These are phyloP conservation scores for Leishmania tropica DNA, from an alignment of 208 protist species.

Conservation along the genomic window DNA sequence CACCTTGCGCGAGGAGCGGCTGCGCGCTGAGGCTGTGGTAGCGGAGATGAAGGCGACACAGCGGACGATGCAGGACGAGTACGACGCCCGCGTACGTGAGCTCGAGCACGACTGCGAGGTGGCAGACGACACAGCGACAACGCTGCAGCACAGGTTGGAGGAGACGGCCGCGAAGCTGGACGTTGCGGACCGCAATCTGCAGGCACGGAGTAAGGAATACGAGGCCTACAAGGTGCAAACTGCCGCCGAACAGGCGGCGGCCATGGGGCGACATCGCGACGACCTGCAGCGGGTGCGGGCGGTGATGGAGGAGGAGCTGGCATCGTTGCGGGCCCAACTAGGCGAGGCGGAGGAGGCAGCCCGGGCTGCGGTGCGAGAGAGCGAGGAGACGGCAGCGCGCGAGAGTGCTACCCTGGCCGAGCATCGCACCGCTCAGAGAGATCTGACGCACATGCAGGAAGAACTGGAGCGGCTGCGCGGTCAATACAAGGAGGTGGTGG, in stretches of 20 bases:
- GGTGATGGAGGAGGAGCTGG: conserved; percentile 56
- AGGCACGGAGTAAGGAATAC: conserved; percentile 10
- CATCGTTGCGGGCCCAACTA: conserved; percentile 31
- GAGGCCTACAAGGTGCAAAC: conserved; percentile 11
- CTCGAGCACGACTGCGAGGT: conserved; percentile 42
- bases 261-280: conserved; percentile 28
- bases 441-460: conserved; percentile 24
- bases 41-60: conserved; percentile 31
- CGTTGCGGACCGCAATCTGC: conserved; percentile 20
- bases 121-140: conserved; percentile 18
- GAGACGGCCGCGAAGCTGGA: conserved; percentile 25
- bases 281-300: conserved; percentile 45
- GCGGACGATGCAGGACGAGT: conserved; percentile 41
- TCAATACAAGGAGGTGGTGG: conserved; percentile 29
- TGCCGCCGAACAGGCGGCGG: conserved; percentile 21
- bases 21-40: conserved; percentile 22
- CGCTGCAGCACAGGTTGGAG: conserved; percentile 35
- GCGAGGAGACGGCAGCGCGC: conserved; percentile 45
- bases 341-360: conserved; percentile 43
- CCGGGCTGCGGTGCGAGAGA: conserved; percentile 37
- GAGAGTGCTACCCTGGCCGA: conserved; percentile 29
- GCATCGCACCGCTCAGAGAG: conserved; percentile 31
- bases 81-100: conserved; percentile 41
- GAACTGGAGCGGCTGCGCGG: conserved; percentile 35
- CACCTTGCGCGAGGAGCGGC: conserved; percentile 25